These are phyloP conservation scores for Candida railenensis DNA, from an alignment of 805 yeast species.

Conservation along the genomic window DNA sequence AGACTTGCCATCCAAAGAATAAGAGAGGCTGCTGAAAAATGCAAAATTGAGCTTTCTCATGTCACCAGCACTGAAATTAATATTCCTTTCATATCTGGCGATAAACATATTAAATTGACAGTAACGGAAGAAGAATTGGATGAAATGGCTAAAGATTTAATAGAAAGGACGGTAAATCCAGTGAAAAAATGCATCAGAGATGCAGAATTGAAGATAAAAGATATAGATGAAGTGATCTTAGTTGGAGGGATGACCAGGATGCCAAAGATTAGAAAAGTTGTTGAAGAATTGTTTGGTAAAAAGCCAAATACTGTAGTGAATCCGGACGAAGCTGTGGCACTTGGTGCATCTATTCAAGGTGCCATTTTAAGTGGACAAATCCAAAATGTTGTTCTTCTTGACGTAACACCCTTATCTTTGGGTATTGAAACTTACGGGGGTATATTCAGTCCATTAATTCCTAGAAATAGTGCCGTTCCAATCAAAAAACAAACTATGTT, in stretches of 20 bases:
- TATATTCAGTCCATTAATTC: conserved; percentile 73
- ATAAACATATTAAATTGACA: conserved; percentile 57
- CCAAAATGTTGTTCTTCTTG: conserved; percentile 72
- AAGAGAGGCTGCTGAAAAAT: conserved; percentile 75
- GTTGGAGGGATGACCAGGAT: conserved; percentile 92
- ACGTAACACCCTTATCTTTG: conserved; percentile 78
- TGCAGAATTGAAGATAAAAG: conserved; percentile 63
- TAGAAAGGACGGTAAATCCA: conserved; percentile 68
- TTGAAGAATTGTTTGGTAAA: conserved; percentile 56
- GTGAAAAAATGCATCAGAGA: conserved; percentile 74
- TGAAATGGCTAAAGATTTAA: conserved; percentile 60
- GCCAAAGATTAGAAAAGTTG: conserved; percentile 73
- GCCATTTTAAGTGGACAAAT: conserved; percentile 83
- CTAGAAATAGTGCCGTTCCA: conserved; percentile 77
- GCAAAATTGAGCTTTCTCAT: conserved; percentile 73
- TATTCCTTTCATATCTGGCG: conserved; percentile 66
- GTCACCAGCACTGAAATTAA: conserved; percentile 59
- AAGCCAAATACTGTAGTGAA: conserved; percentile 72
- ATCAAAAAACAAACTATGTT: conserved; percentile 70
- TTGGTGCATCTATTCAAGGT: conserved; percentile 90
- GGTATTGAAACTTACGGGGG: conserved; percentile 89
- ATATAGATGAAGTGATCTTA: conserved; percentile 70
- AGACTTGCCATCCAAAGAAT: conserved; percentile 68
- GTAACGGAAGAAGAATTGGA: conserved; percentile 71
- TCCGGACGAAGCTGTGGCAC: conserved; percentile 92